phyloP scores from a whole-genome alignment of 371 early-diverging fungal genomes.

The Amoeboaphelidium occidentale region DNA sequence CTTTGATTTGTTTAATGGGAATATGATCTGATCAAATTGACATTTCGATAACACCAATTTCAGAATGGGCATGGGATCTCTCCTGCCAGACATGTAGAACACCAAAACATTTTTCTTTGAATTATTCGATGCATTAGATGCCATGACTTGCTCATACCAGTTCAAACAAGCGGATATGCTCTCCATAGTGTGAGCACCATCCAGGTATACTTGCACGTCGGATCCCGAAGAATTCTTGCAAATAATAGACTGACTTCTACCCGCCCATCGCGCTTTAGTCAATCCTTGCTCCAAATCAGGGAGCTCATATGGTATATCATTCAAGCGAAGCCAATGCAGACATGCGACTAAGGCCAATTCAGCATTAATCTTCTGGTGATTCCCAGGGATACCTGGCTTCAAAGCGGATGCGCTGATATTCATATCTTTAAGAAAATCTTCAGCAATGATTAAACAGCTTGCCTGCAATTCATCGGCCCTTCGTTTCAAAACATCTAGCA shows the following conservation, averaged over 20 bases:
- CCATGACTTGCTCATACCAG: slow-evolving; percentile 1
- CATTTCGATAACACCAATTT: neutral
- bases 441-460: neutral
- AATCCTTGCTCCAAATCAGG: slow-evolving; percentile 28
- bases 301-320: neutral
- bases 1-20: neutral
- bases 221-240: slow-evolving; percentile 7
- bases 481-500: slow-evolving; percentile 30
- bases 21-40: neutral
- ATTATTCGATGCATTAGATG: neutral
- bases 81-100: neutral
- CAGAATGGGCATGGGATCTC: neutral
- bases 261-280: slow-evolving; percentile 50
- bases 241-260: slow-evolving; percentile 43
- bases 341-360: neutral
- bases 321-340: neutral
- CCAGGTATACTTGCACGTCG: slow-evolving; percentile 41
- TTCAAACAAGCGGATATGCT: slow-evolving; percentile 27
- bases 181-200: slow-evolving; percentile 86
- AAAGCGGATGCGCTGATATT: neutral
- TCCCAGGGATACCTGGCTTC: slow-evolving; percentile 1
- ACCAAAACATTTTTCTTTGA: neutral
- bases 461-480: slow-evolving; percentile 29
- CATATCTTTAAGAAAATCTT: neutral
- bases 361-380: slow-evolving; percentile 2